Evolutionary conservation across 163 green algal genomes (phyloP).

Genomic region (Coccomyxa subellipsoidea): DNA sequence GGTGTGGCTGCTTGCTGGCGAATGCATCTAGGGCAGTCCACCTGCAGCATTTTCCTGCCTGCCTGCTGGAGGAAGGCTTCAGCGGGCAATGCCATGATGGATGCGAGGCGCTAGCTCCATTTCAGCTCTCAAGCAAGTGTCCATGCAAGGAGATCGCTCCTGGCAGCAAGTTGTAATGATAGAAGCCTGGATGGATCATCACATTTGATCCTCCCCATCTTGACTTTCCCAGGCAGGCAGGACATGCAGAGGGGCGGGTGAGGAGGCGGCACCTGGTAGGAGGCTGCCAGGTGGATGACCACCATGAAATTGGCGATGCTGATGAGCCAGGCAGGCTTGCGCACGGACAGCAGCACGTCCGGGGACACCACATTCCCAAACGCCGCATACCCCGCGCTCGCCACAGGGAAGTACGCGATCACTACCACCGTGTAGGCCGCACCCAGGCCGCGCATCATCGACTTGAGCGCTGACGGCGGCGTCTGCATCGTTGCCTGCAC

Average conservation of each 20-base stretch:
- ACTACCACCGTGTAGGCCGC: conserved; percentile 46
- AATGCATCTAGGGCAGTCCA: too few species aligned
- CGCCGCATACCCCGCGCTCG: conserved; percentile 41
- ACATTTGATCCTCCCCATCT: too few species aligned
- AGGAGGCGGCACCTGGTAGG: conserved; percentile 32
- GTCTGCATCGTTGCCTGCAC: conserved; percentile 15
- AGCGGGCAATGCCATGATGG: too few species aligned
- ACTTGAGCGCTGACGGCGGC: conserved; percentile 9
- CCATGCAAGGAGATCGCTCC: too few species aligned
- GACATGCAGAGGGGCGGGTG: background rate
- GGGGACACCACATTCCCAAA: conserved; percentile 41
- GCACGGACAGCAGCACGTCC: conserved; percentile 43
- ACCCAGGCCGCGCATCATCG: conserved; percentile 35
- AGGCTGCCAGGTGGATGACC: conserved; percentile 43
- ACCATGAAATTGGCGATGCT: conserved; percentile 44
- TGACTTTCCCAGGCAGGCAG: too few species aligned
- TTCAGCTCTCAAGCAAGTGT: too few species aligned
- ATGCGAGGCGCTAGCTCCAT: too few species aligned
- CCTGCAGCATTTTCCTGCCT: too few species aligned
- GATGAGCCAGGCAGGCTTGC: conserved; percentile 25
- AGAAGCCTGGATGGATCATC: too few species aligned
- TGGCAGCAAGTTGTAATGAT: too few species aligned
- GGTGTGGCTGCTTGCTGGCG: too few species aligned
- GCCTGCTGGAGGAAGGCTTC: too few species aligned
- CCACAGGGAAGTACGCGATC: conserved; percentile 47